Percentiles rank a stretch among this genome's conserved stretches.
These are phyloP conservation scores for Fusarium phyllophilum DNA, from an alignment of 2,329 filamentous ascomycete genomes.

Conservation along the genomic window DNA sequence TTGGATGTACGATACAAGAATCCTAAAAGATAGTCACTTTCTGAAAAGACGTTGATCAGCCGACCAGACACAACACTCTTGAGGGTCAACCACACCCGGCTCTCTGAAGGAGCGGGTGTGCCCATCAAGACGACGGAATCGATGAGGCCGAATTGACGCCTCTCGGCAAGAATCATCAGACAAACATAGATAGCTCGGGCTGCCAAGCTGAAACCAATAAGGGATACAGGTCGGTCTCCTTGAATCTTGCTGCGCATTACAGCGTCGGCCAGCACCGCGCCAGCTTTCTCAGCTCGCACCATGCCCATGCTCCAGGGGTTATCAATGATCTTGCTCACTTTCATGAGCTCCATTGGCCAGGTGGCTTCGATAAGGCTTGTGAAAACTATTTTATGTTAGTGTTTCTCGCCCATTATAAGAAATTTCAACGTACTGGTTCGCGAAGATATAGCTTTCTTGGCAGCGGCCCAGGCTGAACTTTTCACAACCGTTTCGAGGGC, in stretches of 20 bases:
- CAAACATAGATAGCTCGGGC: constrained; percentile 87
- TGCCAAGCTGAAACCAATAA: constrained; percentile 85
- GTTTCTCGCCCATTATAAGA: background rate
- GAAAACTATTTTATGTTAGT: constrained; percentile 54
- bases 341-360: constrained; percentile 72
- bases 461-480: constrained; percentile 81
- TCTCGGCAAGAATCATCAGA: constrained; percentile 80
- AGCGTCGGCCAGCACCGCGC: constrained; percentile 78
- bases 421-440: constrained; percentile 56
- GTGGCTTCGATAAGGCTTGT: constrained; percentile 65
- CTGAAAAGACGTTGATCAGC: constrained; percentile 90
- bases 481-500: constrained; percentile 81
- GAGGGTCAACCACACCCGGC: constrained; percentile 78
- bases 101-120: constrained; percentile 78
- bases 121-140: constrained; percentile 90
- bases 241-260: constrained; percentile 80
- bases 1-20: constrained; percentile 88
- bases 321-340: constrained; percentile 79
- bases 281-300: constrained; percentile 78
- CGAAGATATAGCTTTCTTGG: constrained; percentile 62
- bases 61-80: constrained; percentile 83
- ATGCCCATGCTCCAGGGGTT: constrained; percentile 84
- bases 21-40: constrained; percentile 86
- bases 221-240: constrained; percentile 81
- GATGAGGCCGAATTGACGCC: constrained; percentile 84